Evolutionary conservation across 148 eudicot genomes (phyloP), one percentile per base, ranked within the genome.

Genomic region (Rhododendron ovatum): DNA sequence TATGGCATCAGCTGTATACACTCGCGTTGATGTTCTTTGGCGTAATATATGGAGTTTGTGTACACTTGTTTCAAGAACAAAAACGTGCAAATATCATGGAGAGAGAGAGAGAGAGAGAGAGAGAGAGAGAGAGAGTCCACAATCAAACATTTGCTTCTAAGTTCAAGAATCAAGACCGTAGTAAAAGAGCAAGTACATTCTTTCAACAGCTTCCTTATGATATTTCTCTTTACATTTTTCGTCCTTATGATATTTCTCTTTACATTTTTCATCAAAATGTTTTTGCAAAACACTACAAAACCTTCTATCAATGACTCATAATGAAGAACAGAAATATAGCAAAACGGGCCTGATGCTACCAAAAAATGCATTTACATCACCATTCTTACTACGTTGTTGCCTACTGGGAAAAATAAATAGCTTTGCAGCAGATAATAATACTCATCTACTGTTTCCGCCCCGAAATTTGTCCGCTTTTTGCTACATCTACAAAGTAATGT

Each of bases 351-450:
- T 83, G 81, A 84, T 28, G 47, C 81, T 84, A 84, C 80, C 57
- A 55, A 84, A 33, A 22, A 35, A 12, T 35, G 81, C 53, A 84
- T 84, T 84, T 84, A 84, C 86, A 84, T 22, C 65, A 45, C 69
- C 77, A 69, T 67, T 43, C 78, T 83, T 30, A 48, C 59, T 35
- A 69, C 1, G 35, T 24, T 67, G 39, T 47, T 43, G 41, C 47
- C 85, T 65, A 13, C 48, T 9, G 61, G 47, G 26, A 35, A 67
- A 67, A 83, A 83, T 83, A 53, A 45, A 83, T 24, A 63, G 47
- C 61, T 69, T 30, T 17, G 51, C 84, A 41, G 48, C 51, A 63
- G 84, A 24, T 47, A 79, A 47, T 9, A 77, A 14, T 18, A 61
- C n/a, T n/a, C 59, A 37, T 12, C 33, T 9, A 45, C 11, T 7